Conservation (phyloP, 2,329 filamentous ascomycete species). For the Thelonectria rubi region DNA sequence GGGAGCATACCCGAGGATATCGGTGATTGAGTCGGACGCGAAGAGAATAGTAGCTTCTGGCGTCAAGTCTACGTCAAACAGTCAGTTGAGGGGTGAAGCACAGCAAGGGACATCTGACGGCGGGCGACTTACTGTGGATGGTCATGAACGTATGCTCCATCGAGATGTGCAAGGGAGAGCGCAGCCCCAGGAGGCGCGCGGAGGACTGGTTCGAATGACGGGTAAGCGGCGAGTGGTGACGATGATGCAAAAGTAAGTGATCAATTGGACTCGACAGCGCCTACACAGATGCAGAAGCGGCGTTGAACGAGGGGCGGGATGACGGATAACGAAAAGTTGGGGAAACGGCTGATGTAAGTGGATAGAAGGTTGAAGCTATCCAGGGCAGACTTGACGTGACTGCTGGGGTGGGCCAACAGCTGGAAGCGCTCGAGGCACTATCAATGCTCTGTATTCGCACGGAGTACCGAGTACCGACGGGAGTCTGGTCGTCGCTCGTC, state of each 20-base stretch:
- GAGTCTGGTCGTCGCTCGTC: no score
- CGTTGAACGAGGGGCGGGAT: neutral
- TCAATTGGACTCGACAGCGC: neutral
- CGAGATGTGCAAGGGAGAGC: constrained; percentile 21
- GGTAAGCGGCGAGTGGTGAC: neutral
- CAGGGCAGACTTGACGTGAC: constrained; percentile 9
- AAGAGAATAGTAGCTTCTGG: constrained; percentile 82
- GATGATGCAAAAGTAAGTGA: neutral
- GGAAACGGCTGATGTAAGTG: constrained; percentile 9
- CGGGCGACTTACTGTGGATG: constrained; percentile 75
- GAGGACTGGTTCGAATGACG: neutral
- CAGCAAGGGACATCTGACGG: neutral
- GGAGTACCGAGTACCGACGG: no score
- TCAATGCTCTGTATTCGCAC: no score
- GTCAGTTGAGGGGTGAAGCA: neutral
- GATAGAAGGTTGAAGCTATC: constrained; percentile 22
- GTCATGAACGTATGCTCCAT: constrained; percentile 93
- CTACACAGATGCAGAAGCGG: neutral
- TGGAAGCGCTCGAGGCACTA: constrained; percentile 1
- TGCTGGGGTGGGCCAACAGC: constrained; percentile 2
- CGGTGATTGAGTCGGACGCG: constrained; percentile 82
- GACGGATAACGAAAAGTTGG: neutral
- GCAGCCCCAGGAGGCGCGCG: constrained; percentile 16
- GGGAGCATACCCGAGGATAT: constrained; percentile 83
- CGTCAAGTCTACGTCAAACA: constrained; percentile 67